Conservation (phyloP, 805 yeast species). For the Teunomyces funiuensis region DNA sequence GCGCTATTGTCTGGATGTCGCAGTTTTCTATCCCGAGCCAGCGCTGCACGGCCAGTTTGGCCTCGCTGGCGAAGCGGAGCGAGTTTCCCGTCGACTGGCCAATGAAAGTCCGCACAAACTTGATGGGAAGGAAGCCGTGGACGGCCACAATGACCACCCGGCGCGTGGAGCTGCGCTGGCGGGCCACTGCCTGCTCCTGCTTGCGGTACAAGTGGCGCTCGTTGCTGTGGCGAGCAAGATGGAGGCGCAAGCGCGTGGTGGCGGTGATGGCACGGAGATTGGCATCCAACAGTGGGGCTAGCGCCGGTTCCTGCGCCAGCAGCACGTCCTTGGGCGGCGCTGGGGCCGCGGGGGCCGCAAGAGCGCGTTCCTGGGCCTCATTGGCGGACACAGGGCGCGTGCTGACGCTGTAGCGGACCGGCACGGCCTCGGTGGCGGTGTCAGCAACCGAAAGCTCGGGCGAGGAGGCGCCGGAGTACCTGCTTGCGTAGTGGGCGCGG, state of each 20-base stretch:
- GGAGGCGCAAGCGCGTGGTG: slow-evolving; percentile 17
- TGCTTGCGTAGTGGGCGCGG: slow-evolving; percentile 34
- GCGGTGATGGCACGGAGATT: slow-evolving; percentile 21
- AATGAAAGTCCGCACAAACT: slow-evolving; percentile 35
- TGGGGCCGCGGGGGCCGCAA: no score
- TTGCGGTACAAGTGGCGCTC: slow-evolving; percentile 29
- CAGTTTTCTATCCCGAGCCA: slow-evolving; percentile 24
- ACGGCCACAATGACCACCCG: slow-evolving; percentile 35
- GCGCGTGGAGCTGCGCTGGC: slow-evolving; percentile 13
- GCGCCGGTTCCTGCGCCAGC: no score
- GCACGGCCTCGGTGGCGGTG: slow-evolving; percentile 31
- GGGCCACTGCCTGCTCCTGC: slow-evolving; percentile 6
- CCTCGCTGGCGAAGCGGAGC: slow-evolving; percentile 24
- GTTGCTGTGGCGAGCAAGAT: slow-evolving; percentile 12
- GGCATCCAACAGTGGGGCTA: slow-evolving; percentile 13
- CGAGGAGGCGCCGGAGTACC: slow-evolving; percentile 10
- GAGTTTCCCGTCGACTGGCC: slow-evolving; percentile 41
- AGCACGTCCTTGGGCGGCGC: background rate
- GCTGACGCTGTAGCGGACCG: slow-evolving; percentile 31
- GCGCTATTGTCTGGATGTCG: slow-evolving; percentile 36
- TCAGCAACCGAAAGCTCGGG: slow-evolving; percentile 34
- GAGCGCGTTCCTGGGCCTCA: slow-evolving; percentile 33
- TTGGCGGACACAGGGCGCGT: slow-evolving; percentile 35
- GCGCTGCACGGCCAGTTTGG: slow-evolving; percentile 27
- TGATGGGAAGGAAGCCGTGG: slow-evolving; percentile 42